A percentile compares a stretch with the other conserved stretches of the same genome.
Evolutionary conservation across 768 basidiomycete species (phyloP).

Genomic region (Infundibulicybe gibba): DNA sequence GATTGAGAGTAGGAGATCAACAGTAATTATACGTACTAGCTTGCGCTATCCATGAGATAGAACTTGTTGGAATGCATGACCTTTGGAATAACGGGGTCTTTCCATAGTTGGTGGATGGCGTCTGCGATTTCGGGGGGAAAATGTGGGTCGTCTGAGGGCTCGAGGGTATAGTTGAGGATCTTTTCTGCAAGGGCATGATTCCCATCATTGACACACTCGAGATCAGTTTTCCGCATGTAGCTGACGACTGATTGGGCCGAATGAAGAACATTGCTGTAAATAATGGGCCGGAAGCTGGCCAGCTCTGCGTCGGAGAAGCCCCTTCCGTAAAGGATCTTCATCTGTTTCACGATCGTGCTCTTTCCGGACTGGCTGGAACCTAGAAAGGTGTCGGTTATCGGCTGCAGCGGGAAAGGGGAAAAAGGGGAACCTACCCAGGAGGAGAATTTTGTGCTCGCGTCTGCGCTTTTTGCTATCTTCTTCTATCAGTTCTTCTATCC

Average conservation of each 20-base stretch:
- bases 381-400: slow-evolving; percentile 34
- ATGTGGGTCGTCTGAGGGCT: too few relatives aligned
- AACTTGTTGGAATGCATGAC: too few relatives aligned
- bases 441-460: slow-evolving; percentile 89
- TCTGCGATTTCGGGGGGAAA: too few relatives aligned
- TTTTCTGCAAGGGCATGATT: slow-evolving; percentile 77
- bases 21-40: too few relatives aligned
- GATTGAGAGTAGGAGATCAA: too few relatives aligned
- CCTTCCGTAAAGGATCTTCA: slow-evolving; percentile 90
- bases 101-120: too few relatives aligned
- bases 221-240: slow-evolving; percentile 74
- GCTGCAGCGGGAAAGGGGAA: not conserved
- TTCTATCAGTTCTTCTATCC: too few relatives aligned
- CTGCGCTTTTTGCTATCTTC: slow-evolving; percentile 81
- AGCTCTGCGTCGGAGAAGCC: too few relatives aligned
- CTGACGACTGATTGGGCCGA: slow-evolving; percentile 77
- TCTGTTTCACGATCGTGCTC: slow-evolving; percentile 91
- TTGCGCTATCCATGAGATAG: too few relatives aligned
- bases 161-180: too few relatives aligned
- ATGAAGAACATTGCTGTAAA: slow-evolving; percentile 78
- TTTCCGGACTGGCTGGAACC: slow-evolving; percentile 96
- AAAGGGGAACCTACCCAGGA: slow-evolving; percentile 63
- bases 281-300: too few relatives aligned
- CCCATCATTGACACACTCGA: slow-evolving; percentile 57
- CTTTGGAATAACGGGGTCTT: too few relatives aligned